phyloP scores from a whole-genome alignment of 345 rosid genomes.

The Camelina sativa region DNA sequence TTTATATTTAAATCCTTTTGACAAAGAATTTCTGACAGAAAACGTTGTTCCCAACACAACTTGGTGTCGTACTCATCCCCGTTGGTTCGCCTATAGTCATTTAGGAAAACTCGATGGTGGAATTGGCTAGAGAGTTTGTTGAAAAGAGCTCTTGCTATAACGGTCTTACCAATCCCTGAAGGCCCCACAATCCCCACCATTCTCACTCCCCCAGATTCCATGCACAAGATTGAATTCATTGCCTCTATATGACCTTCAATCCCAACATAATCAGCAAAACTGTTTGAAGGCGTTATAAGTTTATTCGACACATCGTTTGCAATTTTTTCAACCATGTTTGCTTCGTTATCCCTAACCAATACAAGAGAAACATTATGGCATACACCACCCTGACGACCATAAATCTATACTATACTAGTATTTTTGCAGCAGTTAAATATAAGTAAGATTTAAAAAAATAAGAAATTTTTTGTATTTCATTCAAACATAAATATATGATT shows the following conservation, averaged over 20 bases:
- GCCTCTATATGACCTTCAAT: slow-evolving; percentile 16
- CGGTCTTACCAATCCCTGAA: slow-evolving; percentile 54
- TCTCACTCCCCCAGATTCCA: background rate
- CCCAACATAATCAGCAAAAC: slow-evolving; percentile 26
- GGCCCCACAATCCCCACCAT: slow-evolving; percentile 47
- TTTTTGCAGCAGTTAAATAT: too few species aligned
- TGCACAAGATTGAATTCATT: background rate
- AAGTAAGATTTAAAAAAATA: too few species aligned
- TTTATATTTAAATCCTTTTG: background rate
- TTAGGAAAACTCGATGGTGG: background rate
- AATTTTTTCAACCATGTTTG: too few species aligned
- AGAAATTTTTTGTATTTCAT: too few species aligned
- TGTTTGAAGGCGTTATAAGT: background rate
- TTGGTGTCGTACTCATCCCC: slow-evolving; percentile 20
- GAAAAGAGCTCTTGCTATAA: slow-evolving; percentile 43
- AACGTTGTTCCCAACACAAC: slow-evolving; percentile 37
- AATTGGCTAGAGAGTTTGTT: background rate
- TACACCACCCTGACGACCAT: too few species aligned
- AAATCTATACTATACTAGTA: too few species aligned
- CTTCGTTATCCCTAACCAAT: too few species aligned
- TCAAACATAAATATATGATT: too few species aligned
- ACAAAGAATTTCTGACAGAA: slow-evolving; percentile 46
- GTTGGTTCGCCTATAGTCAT: background rate
- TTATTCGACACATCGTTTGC: slow-evolving; percentile 19
- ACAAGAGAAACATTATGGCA: too few species aligned